phyloP scores from a whole-genome alignment of 2,329 filamentous ascomycete genomes.

The Aplosporella prunicola region DNA sequence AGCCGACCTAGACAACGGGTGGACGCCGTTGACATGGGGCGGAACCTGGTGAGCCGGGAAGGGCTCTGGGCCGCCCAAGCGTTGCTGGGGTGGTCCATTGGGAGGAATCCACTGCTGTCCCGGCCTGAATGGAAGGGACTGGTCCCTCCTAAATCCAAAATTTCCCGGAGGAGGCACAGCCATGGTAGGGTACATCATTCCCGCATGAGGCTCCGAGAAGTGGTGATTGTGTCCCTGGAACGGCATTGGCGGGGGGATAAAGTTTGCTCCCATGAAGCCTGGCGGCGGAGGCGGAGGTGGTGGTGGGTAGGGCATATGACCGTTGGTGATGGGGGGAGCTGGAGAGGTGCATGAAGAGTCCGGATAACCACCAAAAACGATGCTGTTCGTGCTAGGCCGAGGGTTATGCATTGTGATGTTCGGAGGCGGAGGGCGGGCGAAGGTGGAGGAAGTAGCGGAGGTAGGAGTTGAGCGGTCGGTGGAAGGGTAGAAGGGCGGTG shows the following conservation, averaged over 20 bases:
- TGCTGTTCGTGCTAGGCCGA: constrained; percentile 16
- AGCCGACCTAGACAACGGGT: constrained; percentile 17
- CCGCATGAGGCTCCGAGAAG: constrained; percentile 23
- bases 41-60: constrained; percentile 16
- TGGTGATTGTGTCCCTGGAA: constrained; percentile 25
- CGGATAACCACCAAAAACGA: constrained; percentile 31
- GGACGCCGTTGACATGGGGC: constrained; percentile 18
- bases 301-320: constrained; percentile 13
- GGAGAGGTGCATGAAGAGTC: constrained; percentile 31
- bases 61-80: constrained; percentile 15
- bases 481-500: constrained; percentile 28
- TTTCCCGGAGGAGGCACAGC: constrained; percentile 20
- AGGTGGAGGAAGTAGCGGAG: constrained; percentile 16
- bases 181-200: constrained; percentile 23
- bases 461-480: constrained; percentile 18
- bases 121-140: constrained; percentile 11
- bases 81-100: constrained; percentile 15
- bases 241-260: constrained; percentile 21
- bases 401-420: constrained; percentile 7
- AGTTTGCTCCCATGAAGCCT: constrained; percentile 22
- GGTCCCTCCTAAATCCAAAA: constrained; percentile 20
- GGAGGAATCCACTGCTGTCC: constrained; percentile 9
- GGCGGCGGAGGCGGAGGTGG: constrained; percentile 22
- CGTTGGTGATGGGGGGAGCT: constrained; percentile 21
- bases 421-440: constrained; percentile 9